Evolutionary conservation across 1,284 basidiomycete species (phyloP), one percentile per base, ranked within the genome.

Genomic region (Naganishia liquefaciens): DNA sequence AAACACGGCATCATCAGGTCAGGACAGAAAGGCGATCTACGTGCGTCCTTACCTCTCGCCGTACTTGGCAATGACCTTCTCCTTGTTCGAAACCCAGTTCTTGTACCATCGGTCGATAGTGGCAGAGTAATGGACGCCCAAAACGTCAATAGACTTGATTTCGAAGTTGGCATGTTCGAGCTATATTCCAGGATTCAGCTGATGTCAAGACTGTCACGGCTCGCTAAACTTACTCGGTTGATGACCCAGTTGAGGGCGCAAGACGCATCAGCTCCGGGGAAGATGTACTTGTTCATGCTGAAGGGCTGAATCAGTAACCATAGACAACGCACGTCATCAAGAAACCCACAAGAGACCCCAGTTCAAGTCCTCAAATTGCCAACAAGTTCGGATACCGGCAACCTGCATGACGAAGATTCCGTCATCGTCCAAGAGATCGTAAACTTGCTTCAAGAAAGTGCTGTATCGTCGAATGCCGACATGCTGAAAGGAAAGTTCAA

Each of bases 351-450:
- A 78, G 76, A 71, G 72, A 85, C 79, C 82, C 94, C 95, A 99
- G 77, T 93, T 88, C 69, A 99, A 86, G 78, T 99, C 95, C 82
- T 98, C 95, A 72, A 89, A 98, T 78, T 99, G 96, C 96, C 95
- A 99, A 47, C 83, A 79, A 9, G 93, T 93, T 51, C 95, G 88
- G 70, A 98, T 83, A 70, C 95, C 95, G 61, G 95, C 91, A 28
- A 99, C 95, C 81, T 99, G 96, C 82, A 96, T 86, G 63, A 98
- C 89, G 73, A 99, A 90, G 69, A 89, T 85, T 58, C 95, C 95
- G 71, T 98, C 90, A 79, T 99, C 95, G 69, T 93, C 89, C 68
- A 99, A 84, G 33, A 98, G 84, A 73, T 95, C 85, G 79, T 98
- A 97, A 65, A 99, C 87, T 78, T 98, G 91, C 39, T 83, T 82